Conservation (phyloP, 805 yeast species). For the Schwanniomyces polymorphus region DNA sequence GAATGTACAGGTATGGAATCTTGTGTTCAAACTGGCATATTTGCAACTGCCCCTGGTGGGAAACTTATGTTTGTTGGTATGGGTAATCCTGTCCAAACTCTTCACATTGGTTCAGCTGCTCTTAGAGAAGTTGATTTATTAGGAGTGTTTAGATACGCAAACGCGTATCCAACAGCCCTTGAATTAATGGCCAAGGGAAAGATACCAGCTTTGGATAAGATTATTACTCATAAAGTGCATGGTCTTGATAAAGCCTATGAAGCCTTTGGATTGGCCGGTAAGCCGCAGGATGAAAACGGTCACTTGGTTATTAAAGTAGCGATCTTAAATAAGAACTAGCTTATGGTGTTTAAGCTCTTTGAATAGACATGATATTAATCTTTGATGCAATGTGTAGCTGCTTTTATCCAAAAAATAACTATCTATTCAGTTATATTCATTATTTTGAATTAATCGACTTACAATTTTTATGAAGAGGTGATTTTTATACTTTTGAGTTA, state of each 20-base stretch:
- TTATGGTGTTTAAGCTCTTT: neutral
- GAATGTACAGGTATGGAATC: constrained; percentile 21
- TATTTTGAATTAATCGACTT: neutral
- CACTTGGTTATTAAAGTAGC: constrained; percentile 24
- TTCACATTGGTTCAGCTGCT: constrained; percentile 3
- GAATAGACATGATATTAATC: constrained; percentile 1
- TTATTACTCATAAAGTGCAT: constrained; percentile 22
- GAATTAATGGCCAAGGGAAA: constrained; percentile 10
- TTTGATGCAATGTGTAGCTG: neutral
- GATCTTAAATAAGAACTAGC: neutral
- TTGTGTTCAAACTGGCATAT: constrained; percentile 17
- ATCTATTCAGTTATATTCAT: neutral
- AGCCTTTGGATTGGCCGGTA: constrained; percentile 24
- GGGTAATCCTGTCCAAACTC: constrained; percentile 18
- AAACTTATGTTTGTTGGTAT: constrained; percentile 20
- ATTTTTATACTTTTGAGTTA: neutral
- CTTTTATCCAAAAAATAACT: neutral
- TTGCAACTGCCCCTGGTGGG: constrained; percentile 13
- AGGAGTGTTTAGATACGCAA: constrained; percentile 18
- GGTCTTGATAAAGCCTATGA: constrained; percentile 21
- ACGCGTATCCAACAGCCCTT: constrained; percentile 14
- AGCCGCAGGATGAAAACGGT: constrained; percentile 23
- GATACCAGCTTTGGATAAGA: constrained; percentile 4
- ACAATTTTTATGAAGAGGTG: neutral
- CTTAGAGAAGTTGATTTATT: constrained; percentile 15